Evolutionary conservation across 2,329 filamentous ascomycete species (phyloP).

Genomic region (Beauveria sp.): DNA sequence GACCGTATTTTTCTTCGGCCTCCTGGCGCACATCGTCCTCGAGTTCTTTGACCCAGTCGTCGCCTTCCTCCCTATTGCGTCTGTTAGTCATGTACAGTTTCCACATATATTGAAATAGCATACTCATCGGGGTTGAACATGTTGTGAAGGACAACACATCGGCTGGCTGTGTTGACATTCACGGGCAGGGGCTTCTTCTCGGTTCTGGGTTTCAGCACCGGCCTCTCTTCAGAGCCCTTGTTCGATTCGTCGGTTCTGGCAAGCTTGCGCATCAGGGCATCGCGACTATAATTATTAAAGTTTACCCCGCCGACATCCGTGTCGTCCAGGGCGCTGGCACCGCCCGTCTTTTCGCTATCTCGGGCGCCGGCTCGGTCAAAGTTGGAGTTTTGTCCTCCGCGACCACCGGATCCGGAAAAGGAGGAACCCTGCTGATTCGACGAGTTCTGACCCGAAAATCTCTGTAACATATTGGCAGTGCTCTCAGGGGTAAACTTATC

Average conservation of each 20-base stretch:
- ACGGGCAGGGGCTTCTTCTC: slow-evolving; percentile 72
- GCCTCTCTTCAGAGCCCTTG: slow-evolving; percentile 59
- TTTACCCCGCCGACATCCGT: slow-evolving; percentile 98
- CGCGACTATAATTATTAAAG: slow-evolving; percentile 98
- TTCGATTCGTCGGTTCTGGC: slow-evolving; percentile 83
- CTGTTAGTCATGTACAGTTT: slow-evolving; percentile 24
- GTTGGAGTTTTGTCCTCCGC: slow-evolving; percentile 74
- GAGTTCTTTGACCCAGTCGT: slow-evolving; percentile 80
- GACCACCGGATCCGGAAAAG: slow-evolving; percentile 84
- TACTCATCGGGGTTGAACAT: slow-evolving; percentile 93
- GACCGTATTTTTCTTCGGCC: slow-evolving; percentile 91
- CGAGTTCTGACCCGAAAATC: slow-evolving; percentile 71
- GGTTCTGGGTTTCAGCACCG: slow-evolving; percentile 69
- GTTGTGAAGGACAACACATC: slow-evolving; percentile 89
- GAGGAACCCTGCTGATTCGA: slow-evolving; percentile 78
- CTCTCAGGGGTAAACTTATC: slow-evolving; percentile 99
- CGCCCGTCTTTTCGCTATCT: slow-evolving; percentile 82
- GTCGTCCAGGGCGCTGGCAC: slow-evolving; percentile 92
- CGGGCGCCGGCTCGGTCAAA: slow-evolving; percentile 88
- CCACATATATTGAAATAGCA: slow-evolving; percentile 30
- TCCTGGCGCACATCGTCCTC: slow-evolving; percentile 90
- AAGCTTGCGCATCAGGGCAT: slow-evolving; percentile 97
- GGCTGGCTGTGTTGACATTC: slow-evolving; percentile 84
- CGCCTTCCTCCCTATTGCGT: slow-evolving; percentile 67
- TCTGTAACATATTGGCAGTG: slow-evolving; percentile 84